These are phyloP conservation scores for Botrytis fabae DNA, from an alignment of 2,329 filamentous ascomycete genomes.

Conservation along the genomic window DNA sequence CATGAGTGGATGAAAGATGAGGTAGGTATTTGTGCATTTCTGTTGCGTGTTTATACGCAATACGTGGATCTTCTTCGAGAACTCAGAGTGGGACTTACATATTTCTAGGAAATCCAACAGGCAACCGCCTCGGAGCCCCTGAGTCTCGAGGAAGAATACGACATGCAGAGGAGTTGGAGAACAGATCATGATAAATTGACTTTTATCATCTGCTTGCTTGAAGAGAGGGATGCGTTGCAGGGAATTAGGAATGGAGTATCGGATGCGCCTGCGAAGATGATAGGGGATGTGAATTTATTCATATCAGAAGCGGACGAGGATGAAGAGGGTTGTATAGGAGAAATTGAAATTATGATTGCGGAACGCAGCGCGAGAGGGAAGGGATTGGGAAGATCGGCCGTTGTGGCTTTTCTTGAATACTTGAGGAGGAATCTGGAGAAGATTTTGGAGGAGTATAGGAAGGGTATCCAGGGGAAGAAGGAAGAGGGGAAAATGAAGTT, in stretches of 20 bases:
- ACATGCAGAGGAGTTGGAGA: constrained; percentile 89
- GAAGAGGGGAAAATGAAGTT: constrained; percentile 29
- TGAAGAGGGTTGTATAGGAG: constrained; percentile 53
- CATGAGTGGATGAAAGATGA: constrained; percentile 81
- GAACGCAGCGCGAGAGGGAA: constrained; percentile 54
- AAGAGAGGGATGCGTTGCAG: not conserved
- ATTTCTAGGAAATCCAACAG: constrained; percentile 66
- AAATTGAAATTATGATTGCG: constrained; percentile 88
- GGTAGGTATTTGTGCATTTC: constrained; percentile 18
- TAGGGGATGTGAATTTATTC: constrained; percentile 82
- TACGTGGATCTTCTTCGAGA: rapidly evolving
- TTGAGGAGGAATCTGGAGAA: constrained; percentile 53
- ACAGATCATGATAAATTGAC: constrained; percentile 82
- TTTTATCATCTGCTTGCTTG: constrained; percentile 70
- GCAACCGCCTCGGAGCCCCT: constrained; percentile 88
- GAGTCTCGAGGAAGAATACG: constrained; percentile 77
- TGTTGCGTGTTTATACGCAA: not conserved
- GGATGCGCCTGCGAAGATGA: constrained; percentile 60
- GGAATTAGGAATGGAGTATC: not conserved
- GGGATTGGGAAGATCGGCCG: constrained; percentile 65
- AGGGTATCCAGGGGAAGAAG: constrained; percentile 13
- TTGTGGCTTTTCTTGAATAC: constrained; percentile 70
- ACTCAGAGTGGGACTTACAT: not conserved
- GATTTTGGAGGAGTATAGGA: constrained; percentile 59
- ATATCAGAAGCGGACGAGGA: constrained; percentile 57